Conservation (phyloP, 352 stramenopile genomes). For the Globisporangium paroecandrum region DNA sequence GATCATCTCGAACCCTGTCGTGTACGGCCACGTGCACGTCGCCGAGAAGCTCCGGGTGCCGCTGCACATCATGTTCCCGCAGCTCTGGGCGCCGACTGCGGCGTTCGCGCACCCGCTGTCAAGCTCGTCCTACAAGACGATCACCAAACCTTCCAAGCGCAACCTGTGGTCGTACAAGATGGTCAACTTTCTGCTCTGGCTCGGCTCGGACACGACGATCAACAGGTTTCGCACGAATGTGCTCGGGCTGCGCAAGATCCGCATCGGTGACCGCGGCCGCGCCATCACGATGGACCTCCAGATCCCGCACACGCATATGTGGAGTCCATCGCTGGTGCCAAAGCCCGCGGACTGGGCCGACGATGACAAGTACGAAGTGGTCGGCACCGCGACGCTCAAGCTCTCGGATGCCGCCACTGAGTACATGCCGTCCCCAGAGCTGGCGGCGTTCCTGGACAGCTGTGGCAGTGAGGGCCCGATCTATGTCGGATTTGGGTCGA, state of each 20-base stretch:
- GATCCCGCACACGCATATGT: conserved; percentile 74
- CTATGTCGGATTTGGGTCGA: conserved; percentile 93
- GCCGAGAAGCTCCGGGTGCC: conserved; percentile 89
- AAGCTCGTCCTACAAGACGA: conserved; percentile 83
- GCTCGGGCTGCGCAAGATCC: conserved; percentile 38
- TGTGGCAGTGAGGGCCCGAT: conserved; percentile 51
- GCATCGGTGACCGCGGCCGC: conserved; percentile 29
- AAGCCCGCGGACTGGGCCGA: conserved; percentile 64
- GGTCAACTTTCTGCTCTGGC: conserved; percentile 52
- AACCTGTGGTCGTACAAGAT: conserved; percentile 58
- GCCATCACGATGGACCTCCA: conserved; percentile 28
- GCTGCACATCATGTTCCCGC: conserved; percentile 93
- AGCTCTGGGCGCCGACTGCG: conserved; percentile 86
- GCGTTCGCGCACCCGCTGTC: conserved; percentile 90
- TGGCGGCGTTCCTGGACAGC: conserved; percentile 61
- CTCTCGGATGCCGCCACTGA: neutral
- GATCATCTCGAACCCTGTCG: conserved; percentile 94
- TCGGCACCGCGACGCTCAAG: conserved; percentile 17
- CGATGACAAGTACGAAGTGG: conserved; percentile 7
- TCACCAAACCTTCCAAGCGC: conserved; percentile 43
- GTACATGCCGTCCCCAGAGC: conserved; percentile 48
- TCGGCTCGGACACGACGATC: conserved; percentile 37
- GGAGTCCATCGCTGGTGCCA: conserved; percentile 50
- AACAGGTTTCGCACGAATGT: conserved; percentile 49
- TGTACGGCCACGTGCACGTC: conserved; percentile 91